Base-by-base conservation (phyloP, 768 basidiomycete genomes). In the Epithele typhae region DNA sequence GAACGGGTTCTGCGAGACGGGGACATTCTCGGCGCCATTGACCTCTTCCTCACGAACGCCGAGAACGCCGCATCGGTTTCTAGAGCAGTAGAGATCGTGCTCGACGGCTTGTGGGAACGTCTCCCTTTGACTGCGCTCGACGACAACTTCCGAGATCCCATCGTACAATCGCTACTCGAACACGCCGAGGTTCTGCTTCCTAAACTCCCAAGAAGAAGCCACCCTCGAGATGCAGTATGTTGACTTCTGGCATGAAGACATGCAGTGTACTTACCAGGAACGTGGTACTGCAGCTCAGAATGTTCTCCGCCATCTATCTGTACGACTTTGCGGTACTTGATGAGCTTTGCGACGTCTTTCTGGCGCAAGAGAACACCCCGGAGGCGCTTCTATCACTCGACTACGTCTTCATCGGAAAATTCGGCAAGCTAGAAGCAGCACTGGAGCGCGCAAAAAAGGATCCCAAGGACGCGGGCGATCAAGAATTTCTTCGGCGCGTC, bases 1-100 rank as follows among this genome's bases (percentile, higher is more conserved):
- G 67, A 75, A 25, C 57, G 81, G 18, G 72, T 78, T 54, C 48
- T 78, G 4, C 58, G 61, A 0, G 74, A 79, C 52, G 78, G 76
- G 11, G 68, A 73, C 2, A 60, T 59, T 0, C 25, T 68, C 2
- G 70, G 75, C 10, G 82, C 81, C 0, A 71, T 80, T 10, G 61
- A 55, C n/a, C 58, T 76, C 2, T 61, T 80, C 34, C 49, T 81
- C 6, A 58, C 62, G 38, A 69, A 74, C 25, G 51, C 22, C 2
- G 38, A 42, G 0, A 64, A 62, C 15, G 49, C n/a, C n/a, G n/a
- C n/a, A n/a, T n/a, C n/a, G n/a, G n/a, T 58, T 9, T 50, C 45
- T 18, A 62, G 58, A 33, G 82, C 72, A 1, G 59, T 55, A 14
- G 43, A 64, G 23, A 72, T 66, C 27, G 58, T 76, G 15, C 56